Percentiles rank a stretch among this genome's conserved stretches.
Evolutionary conservation across 768 basidiomycete genomes (phyloP).

Genomic region (Lactifluus volemus): DNA sequence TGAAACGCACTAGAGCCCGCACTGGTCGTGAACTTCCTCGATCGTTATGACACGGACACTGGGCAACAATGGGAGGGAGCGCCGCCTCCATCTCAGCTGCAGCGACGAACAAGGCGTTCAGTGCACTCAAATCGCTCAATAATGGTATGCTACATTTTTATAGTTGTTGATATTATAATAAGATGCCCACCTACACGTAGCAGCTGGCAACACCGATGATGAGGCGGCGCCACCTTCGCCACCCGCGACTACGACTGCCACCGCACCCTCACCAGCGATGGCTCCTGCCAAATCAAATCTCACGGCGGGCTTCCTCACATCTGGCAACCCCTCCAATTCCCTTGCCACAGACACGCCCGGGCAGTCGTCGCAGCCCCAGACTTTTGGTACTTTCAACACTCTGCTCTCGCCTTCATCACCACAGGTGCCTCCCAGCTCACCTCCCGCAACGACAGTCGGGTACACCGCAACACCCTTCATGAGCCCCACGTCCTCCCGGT

Average conservation of each 20-base stretch:
- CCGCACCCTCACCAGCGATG: conserved; percentile 18
- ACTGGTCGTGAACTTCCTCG: conserved; percentile 58
- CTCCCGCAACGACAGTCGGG: background rate
- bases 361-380: background rate
- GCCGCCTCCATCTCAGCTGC: conserved; percentile 16
- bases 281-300: background rate
- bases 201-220: conserved; percentile 42
- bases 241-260: conserved; percentile 43
- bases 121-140: conserved; percentile 29
- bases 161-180: background rate
- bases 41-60: conserved; percentile 62
- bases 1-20: conserved; percentile 33
- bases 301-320: conserved; percentile 8
- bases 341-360: background rate
- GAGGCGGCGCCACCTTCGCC: conserved; percentile 61
- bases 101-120: conserved; percentile 47
- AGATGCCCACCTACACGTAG: background rate
- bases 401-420: conserved; percentile 6
- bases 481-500: conserved; percentile 24
- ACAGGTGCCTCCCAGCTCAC: conserved; percentile 13
- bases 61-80: conserved; percentile 10
- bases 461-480: background rate
- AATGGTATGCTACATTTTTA: conserved; percentile 22
- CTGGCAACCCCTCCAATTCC: background rate
- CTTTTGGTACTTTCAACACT: conserved; percentile 1